phyloP scores from a whole-genome alignment of 2,329 filamentous ascomycete species.

The Fusarium chaquense region DNA sequence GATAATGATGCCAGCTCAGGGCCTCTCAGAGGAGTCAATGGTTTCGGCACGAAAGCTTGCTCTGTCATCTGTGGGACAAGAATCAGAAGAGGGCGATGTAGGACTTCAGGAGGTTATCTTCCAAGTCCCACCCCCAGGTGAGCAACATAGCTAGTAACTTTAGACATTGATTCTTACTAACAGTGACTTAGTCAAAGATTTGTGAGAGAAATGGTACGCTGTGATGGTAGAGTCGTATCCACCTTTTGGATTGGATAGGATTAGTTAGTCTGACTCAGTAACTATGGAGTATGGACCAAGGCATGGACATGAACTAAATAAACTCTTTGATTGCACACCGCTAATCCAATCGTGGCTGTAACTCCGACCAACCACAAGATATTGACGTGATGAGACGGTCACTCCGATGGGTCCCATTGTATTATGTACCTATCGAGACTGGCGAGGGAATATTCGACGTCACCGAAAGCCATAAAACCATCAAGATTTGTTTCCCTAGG shows the following conservation, averaged over 20 bases:
- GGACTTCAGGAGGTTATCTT: neutral
- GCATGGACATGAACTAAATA: neutral
- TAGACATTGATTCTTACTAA: neutral
- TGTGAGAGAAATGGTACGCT: neutral
- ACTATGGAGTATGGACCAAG: neutral
- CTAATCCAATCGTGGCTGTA: conserved; percentile 25
- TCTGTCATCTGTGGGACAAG: neutral
- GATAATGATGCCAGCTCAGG: neutral
- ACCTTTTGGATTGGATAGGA: neutral
- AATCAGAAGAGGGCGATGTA: neutral
- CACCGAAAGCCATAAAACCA: neutral
- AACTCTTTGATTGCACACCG: conserved; percentile 5
- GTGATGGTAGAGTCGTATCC: neutral
- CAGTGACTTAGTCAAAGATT: neutral
- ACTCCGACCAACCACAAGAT: conserved; percentile 9
- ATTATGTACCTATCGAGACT: neutral
- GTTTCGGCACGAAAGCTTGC: neutral
- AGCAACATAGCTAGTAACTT: neutral
- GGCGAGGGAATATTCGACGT: neutral
- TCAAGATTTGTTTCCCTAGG: neutral
- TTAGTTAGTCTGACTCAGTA: neutral
- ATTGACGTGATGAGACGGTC: conserved; percentile 3
- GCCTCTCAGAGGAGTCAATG: neutral
- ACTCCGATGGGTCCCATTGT: neutral
- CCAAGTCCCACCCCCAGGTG: neutral